Base-by-base conservation (phyloP, 805 yeast genomes). In the Danielozyma ontarioensis region DNA sequence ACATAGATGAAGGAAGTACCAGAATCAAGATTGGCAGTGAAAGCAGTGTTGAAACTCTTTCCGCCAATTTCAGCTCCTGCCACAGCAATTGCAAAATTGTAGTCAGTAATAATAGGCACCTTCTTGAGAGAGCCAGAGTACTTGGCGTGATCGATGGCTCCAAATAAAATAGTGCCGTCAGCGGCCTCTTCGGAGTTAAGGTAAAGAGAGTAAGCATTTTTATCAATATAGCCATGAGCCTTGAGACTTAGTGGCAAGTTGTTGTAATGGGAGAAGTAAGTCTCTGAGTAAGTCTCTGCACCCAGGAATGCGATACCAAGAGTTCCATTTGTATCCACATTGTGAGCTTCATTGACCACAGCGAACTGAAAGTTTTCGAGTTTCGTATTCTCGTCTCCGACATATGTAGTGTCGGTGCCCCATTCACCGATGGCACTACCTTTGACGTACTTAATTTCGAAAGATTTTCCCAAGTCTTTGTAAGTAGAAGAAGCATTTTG, bases 31-130 rank as follows among this genome's bases (percentile, higher is more conserved):
- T 93, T 54, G 98, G 98, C 52, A 93, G 98, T 1, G 75, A 98
- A 55, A 98, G 93, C 5, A 93, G 97, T 0, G 98, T 93, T 59
- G 96, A 89, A 49, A 93, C 93, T 32, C 65, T 93, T n/a, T n/a
- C n/a, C n/a, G n/a, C n/a, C n/a, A n/a, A n/a, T n/a, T n/a, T n/a
- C n/a, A n/a, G n/a, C n/a, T n/a, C n/a, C n/a, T n/a, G n/a, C n/a
- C n/a, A n/a, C n/a, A n/a, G 25, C 5, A 10, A 10, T 23, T 8
- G 13, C 25, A n/a, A 8, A 23, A n/a, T n/a, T n/a, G n/a, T n/a
- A n/a, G n/a, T n/a, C n/a, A n/a, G n/a, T 24, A 14, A 12, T 24
- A 6, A 24, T 12, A 12, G 11, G 6, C 6, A 24, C 6, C 22
- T 19, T 19, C 10, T 6, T 10, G 8, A 25, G 14, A 4, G 13